Percentiles rank a stretch among this genome's conserved stretches.
phyloP scores from a whole-genome alignment of 2,329 filamentous ascomycete genomes.

The Alternaria sp. region DNA sequence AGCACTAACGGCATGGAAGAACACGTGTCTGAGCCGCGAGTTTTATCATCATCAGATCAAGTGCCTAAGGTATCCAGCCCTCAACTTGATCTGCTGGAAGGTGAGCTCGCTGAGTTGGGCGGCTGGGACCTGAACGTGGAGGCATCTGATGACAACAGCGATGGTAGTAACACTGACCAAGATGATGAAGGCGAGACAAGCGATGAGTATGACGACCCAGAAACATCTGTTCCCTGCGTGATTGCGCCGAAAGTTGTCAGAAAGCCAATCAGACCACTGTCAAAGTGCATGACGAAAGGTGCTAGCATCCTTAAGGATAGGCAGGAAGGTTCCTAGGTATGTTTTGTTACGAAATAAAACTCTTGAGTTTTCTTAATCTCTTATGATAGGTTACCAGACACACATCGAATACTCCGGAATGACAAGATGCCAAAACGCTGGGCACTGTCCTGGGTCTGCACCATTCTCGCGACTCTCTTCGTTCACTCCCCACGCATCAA shows the following conservation, averaged over 20 bases:
- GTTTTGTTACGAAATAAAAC: not conserved
- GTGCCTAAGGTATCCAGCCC: conserved; percentile 3
- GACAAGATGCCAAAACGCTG: not conserved
- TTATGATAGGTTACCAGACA: not conserved
- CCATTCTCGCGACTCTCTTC: conserved; percentile 47
- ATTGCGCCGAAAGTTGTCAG: not conserved
- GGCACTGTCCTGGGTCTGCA: not conserved
- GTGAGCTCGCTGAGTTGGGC: conserved; percentile 4
- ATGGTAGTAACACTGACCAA: not conserved
- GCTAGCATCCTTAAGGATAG: not conserved
- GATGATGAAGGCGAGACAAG: conserved; percentile 6
- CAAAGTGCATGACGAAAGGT: conserved; percentile 6
- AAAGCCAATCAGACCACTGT: not conserved
- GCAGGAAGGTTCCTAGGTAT: not conserved
- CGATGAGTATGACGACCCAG: not conserved
- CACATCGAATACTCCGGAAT: not conserved
- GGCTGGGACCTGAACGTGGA: conserved; percentile 3
- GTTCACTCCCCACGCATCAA: conserved; percentile 48
- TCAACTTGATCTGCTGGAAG: not conserved
- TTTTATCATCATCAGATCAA: not conserved
- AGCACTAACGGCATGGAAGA: not conserved
- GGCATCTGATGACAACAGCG: not conserved
- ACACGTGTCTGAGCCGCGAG: not conserved
- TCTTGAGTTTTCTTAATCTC: not conserved
- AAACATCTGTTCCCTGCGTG: not conserved